A percentile compares a stretch with the other conserved stretches of the same genome.
These are phyloP conservation scores for Aspergillus floridensis DNA, from an alignment of 2,329 filamentous ascomycete species.

Conservation along the genomic window DNA sequence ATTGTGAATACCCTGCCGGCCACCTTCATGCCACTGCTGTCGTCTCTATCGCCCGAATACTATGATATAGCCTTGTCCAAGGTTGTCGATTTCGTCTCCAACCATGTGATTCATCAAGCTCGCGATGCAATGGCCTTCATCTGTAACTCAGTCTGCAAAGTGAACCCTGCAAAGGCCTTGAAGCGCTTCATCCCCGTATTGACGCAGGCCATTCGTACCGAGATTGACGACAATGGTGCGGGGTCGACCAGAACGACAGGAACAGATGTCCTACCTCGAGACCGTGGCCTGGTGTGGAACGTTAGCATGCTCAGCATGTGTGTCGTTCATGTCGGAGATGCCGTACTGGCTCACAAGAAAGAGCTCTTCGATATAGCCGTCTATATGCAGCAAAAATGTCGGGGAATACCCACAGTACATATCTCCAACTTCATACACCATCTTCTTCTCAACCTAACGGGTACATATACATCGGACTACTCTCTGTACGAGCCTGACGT, in stretches of 20 bases:
- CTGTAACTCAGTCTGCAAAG: constrained; percentile 92
- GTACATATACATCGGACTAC: constrained; percentile 90
- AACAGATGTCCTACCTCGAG: constrained; percentile 86
- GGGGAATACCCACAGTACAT: constrained; percentile 89
- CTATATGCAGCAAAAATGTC: constrained; percentile 96
- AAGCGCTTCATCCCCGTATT: constrained; percentile 88
- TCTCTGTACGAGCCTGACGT: constrained; percentile 79
- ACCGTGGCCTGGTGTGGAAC: constrained; percentile 93
- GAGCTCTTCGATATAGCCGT: constrained; percentile 87
- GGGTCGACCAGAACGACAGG: constrained; percentile 93
- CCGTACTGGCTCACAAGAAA: constrained; percentile 82
- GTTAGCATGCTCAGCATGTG: constrained; percentile 97
- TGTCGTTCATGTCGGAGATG: constrained; percentile 89
- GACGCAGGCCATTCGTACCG: constrained; percentile 85
- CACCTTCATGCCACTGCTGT: constrained; percentile 84
- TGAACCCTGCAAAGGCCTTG: constrained; percentile 88
- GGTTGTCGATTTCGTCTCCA: constrained; percentile 84
- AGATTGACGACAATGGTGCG: constrained; percentile 95
- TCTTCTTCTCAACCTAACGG: constrained; percentile 86
- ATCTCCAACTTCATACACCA: constrained; percentile 98
- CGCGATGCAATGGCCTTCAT: constrained; percentile 99
- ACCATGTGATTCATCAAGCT: constrained; percentile 95
- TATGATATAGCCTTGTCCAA: constrained; percentile 92
- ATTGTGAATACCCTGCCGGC: constrained; percentile 94
- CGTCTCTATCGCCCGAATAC: constrained; percentile 85